phyloP scores from a whole-genome alignment of 257 asterid genomes.

The Scutellaria minor region DNA sequence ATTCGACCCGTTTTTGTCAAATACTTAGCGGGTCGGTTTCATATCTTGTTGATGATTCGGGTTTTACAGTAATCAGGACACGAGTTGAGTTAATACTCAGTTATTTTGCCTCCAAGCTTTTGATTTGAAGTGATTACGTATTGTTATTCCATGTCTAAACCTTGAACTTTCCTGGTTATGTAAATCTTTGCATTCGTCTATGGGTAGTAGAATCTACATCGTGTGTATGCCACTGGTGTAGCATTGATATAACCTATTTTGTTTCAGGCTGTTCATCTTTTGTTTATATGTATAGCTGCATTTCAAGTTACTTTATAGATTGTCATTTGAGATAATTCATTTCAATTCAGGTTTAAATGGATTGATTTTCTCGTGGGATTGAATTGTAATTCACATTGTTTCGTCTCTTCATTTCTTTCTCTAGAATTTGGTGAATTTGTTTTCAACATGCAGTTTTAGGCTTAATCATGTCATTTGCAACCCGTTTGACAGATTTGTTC shows the following conservation, averaged over 20 bases:
- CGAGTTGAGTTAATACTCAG: background rate
- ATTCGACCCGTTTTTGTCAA: constrained; percentile 38
- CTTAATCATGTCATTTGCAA: background rate
- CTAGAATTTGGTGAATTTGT: background rate
- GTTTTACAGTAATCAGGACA: background rate
- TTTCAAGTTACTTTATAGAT: background rate
- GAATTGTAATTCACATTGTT: background rate
- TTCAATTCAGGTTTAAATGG: constrained; percentile 9
- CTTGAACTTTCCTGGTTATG: constrained; percentile 2
- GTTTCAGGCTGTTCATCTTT: constrained; percentile 20
- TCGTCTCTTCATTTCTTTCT: too few species aligned
- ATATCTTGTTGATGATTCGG: constrained; percentile 29
- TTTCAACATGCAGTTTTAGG: constrained; percentile 11
- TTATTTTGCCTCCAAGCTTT: constrained; percentile 20
- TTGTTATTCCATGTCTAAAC: background rate
- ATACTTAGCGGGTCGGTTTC: constrained; percentile 44
- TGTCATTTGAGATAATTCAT: background rate
- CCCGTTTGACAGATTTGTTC: constrained; percentile 34
- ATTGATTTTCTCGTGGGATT: background rate
- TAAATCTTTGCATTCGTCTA: too few species aligned
- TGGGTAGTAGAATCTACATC: too few species aligned
- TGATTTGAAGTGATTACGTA: constrained; percentile 18
- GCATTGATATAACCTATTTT: background rate
- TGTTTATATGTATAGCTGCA: background rate
- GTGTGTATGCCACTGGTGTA: background rate